Base-by-base conservation (phyloP, 2,329 filamentous ascomycete genomes). In the Stachybotrys echinatus region DNA sequence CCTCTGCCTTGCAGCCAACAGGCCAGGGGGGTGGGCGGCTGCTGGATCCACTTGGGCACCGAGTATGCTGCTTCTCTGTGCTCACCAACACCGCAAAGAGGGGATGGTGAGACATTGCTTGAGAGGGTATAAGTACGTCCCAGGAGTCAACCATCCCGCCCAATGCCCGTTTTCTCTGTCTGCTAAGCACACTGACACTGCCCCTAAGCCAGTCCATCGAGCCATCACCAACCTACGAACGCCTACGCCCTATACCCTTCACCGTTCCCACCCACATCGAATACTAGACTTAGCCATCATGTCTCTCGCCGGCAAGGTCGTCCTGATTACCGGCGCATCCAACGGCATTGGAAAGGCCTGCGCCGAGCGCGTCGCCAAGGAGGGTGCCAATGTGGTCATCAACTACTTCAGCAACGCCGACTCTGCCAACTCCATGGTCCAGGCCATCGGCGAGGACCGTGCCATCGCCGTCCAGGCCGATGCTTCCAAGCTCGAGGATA, bases 281-380 rank as follows among this genome's bases (percentile, higher is more conserved):
- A n/a, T n/a, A n/a, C n/a, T n/a, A n/a, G n/a, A n/a, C n/a, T n/a
- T n/a, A 14, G 27, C 12, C 43, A 50, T 4, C 21, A 62, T 65
- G 62, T 61, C 61, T 48, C 61, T 74, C 40, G 58, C 64, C 17
- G 67, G 65, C 39, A 73, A 68, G 55, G 61, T 69, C 20, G 49
- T 77, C 55, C 68, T 83, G 59, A 69, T 83, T 62, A 82, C 79
- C 23, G 79, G 73, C 49, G 70, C 71, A 52, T 78, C 77, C 47
- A 80, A 79, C 54, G 82, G 82, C 50, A 85, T 85, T 55, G 82
- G 81, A 22, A 70, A 74, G 48, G 79, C 80, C 50, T 77, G 75
- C 49, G 79, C 78, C 56, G 72, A 81, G 50, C 75, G 77, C 50
- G 75, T 83, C 47, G 76, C 76, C 61, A 68, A 70, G 53, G 74